Base-by-base conservation (phyloP, 1,284 basidiomycete genomes). In the Pseudozyma flocculosa region DNA sequence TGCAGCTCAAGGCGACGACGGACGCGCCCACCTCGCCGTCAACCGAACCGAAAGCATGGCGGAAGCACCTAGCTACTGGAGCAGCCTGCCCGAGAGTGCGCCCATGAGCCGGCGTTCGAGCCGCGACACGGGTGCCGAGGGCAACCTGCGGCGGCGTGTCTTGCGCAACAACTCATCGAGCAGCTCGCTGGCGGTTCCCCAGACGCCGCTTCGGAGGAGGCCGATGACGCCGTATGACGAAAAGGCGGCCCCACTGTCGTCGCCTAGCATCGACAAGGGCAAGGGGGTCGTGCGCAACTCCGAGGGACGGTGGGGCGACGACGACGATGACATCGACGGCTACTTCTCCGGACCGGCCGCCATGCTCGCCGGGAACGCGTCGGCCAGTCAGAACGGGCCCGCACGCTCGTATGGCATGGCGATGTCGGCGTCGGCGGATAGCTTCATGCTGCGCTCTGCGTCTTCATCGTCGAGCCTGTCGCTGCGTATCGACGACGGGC, bases 191-290 rank as follows among this genome's bases (percentile, higher is more conserved):
- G 50, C 48, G 18, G 19, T 40, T 3, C 62, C 62, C 1, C 22
- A 51, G 10, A 23, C 54, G 38, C 48, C 50, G 14, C 36, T 61
- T 23, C 54, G 53, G 40, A 48, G 61, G 0, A 41, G 62, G 8
- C 58, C 62, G 29, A 57, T 54, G 18, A 57, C 54, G 40, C 54
- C 62, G 18, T 65, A 65, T 40, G 62, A 65, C 49, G 62, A 52
- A 37, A 65, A 65, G 23, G 62, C 62, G 21, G 62, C 62, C 1
- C 62, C 58, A 3, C 49, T 65, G 9, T 54, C 62, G 2, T 65
- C 62, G 32, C 62, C 62, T 15, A 48, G 54, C 39, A 40, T 55
- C 22, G 58, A 65, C 49, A 65, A 65, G 48, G 62, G 62, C 19
- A 65, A 65, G 23, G 62, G 58, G 5, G 62, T 65, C 9, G 49